A percentile compares a stretch with the other conserved stretches of the same genome.
Conservation (phyloP, 176 grass and related monocot species). For the Carex kokanica region DNA sequence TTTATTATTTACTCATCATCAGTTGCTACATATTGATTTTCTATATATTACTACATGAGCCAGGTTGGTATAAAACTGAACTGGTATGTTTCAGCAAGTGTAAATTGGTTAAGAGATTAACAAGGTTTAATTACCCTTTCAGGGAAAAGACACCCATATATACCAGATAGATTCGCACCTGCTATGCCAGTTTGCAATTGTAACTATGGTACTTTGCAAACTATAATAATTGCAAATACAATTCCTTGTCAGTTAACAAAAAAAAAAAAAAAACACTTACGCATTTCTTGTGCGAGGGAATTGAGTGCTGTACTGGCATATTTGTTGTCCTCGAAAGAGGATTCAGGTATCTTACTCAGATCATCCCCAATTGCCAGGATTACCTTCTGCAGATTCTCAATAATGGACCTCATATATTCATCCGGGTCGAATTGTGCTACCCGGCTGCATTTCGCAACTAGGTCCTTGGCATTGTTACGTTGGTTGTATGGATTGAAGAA, state of each 20-base stretch:
- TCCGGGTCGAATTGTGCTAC: constrained; percentile 38
- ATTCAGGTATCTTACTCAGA: constrained; percentile 52
- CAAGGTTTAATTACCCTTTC: not conserved
- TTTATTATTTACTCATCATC: not conserved
- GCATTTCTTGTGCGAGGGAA: constrained; percentile 34
- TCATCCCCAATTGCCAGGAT: constrained; percentile 59
- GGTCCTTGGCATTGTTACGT: constrained; percentile 73
- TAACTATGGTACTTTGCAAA: constrained; percentile 11
- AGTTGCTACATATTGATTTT: not conserved
- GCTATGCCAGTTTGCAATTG: constrained; percentile 15
- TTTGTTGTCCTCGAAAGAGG: constrained; percentile 36
- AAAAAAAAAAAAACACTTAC: constrained; percentile 13
- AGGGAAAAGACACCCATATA: not conserved
- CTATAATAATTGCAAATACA: constrained; percentile 4
- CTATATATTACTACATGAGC: not conserved
- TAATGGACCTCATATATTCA: constrained; percentile 48
- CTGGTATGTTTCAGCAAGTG: not conserved
- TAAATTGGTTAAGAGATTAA: not conserved
- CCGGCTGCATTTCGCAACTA: constrained; percentile 39
- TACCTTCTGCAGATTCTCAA: constrained; percentile 52
- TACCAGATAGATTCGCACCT: constrained; percentile 15
- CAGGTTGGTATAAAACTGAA: not conserved
- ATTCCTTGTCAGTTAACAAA: not conserved
- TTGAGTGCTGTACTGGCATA: constrained; percentile 21
- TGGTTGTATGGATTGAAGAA: constrained; percentile 54